phyloP scores from a whole-genome alignment of 2,329 filamentous ascomycete species.

The Epichloe sibirici region DNA sequence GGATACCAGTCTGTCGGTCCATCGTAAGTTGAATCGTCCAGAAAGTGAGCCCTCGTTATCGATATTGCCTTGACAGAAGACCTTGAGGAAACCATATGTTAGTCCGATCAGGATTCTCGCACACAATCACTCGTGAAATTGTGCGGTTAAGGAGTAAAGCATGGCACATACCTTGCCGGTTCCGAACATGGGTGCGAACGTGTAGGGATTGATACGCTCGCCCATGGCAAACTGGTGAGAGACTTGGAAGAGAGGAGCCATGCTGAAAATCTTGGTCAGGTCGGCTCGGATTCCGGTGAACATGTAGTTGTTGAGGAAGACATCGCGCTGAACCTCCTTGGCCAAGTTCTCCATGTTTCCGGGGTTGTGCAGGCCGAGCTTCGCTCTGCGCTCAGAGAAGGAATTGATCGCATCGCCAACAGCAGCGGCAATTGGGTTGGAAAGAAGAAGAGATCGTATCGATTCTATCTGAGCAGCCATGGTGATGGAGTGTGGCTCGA shows the following conservation, averaged over 20 bases:
- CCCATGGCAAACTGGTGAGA: constrained; percentile 96
- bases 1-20: constrained; percentile 66
- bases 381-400: constrained; percentile 76
- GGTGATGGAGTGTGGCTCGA: constrained; percentile 18
- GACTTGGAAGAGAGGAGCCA: constrained; percentile 88
- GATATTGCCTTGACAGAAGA: constrained; percentile 90
- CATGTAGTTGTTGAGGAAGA: constrained; percentile 91
- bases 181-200: constrained; percentile 87
- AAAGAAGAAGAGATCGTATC: constrained; percentile 51
- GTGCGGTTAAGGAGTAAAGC: not conserved
- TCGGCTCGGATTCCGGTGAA: constrained; percentile 94
- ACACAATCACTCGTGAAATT: no score
- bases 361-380: constrained; percentile 81
- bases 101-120: not conserved
- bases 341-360: constrained; percentile 83
- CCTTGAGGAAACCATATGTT: constrained; percentile 34
- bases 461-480: constrained; percentile 43
- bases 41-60: constrained; percentile 85
- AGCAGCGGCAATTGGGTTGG: constrained; percentile 59
- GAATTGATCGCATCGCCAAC: constrained; percentile 67
- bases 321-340: constrained; percentile 90
- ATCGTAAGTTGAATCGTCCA: constrained; percentile 87
- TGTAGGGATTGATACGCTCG: constrained; percentile 85
- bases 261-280: constrained; percentile 90
- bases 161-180: constrained; percentile 61